These are phyloP conservation scores for Sugiyamaella grinbergsii DNA, from an alignment of 1,139 yeast genomes.

Conservation along the genomic window DNA sequence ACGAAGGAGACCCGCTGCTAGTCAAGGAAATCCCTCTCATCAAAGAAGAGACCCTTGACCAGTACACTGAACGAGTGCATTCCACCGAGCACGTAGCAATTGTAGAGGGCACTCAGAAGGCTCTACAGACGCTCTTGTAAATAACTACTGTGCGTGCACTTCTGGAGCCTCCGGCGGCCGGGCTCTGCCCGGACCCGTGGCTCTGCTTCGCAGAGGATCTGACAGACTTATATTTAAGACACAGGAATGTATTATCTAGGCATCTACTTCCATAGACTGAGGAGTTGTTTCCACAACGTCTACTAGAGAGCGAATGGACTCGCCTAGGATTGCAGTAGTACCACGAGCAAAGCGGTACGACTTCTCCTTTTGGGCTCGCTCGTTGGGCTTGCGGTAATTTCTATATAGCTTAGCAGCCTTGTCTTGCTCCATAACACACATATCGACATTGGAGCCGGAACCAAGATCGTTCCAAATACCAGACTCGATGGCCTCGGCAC, in stretches of 20 bases:
- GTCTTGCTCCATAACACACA: constrained; percentile 94
- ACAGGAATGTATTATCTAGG: constrained; percentile 36
- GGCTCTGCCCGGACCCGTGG: constrained; percentile 17
- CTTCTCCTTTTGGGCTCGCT: constrained; percentile 75
- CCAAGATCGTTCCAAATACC: constrained; percentile 99
- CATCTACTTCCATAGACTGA: constrained; percentile 71
- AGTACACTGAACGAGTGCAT: constrained; percentile 85
- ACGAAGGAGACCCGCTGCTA: constrained; percentile 84
- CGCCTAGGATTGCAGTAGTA: constrained; percentile 78
- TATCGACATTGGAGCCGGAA: constrained; percentile 95
- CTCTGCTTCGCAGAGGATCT: constrained; percentile 5
- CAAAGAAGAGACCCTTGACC: constrained; percentile 73
- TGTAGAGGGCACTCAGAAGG: constrained; percentile 80
- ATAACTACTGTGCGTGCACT: constrained; percentile 1
- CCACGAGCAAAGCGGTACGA: constrained; percentile 88
- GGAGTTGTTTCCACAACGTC: constrained; percentile 69
- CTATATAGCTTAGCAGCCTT: constrained; percentile 75
- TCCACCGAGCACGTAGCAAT: constrained; percentile 83
- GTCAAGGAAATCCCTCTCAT: constrained; percentile 73
- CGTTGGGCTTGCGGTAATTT: constrained; percentile 89
- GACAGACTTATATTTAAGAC: not conserved
- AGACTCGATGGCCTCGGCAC: constrained; percentile 91
- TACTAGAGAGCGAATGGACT: constrained; percentile 63
- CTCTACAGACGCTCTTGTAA: constrained; percentile 48
- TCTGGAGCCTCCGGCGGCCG: constrained; percentile 10